Evolutionary conservation across 768 basidiomycete species (phyloP), one percentile per base, ranked within the genome.

Genomic region (Mycena rebaudengoi): DNA sequence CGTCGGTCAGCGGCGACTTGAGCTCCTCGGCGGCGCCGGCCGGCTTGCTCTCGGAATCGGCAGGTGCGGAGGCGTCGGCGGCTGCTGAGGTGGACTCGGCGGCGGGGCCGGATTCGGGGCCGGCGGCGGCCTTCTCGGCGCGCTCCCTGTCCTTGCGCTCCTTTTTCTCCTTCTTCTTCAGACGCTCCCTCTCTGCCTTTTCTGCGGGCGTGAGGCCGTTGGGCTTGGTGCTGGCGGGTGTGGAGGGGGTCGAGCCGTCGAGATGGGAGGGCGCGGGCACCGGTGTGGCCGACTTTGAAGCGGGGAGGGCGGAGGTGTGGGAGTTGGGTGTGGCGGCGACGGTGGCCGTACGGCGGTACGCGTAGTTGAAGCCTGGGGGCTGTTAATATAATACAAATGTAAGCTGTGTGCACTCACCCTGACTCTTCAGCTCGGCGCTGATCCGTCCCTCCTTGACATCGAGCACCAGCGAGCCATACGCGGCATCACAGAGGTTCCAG

Each of bases 401-500:
- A 18, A 35, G 13, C 37, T 40, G 56, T n/a, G 58, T 14, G 30
- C 44, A 75, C 82, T 56, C 53, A 92, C 96, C 97, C 83, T 96
- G 94, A 69, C 91, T 94, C 78, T 91, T 96, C 64, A 96, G 84
- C 74, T 99, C 96, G 0, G 91, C 91, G 60, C 94, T 96, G 45
- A 99, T 88, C 49, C 96, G 83, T 7, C 97, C 96, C 62, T 99
- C 96, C 69, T 91, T 91, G 70, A 99, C 80, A 68, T 98, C 95
- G 44, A 99, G 80, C 1, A 98, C 81, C 32, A 99, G 84, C 12
- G 88, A 89, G 2, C 98, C 97, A 64, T 91, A 98, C 2, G 95
- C 93, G 7, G 97, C 97, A 69, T 99, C 98, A 66, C 96, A 96
- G 41, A 99, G 79, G 71, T 98, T 97, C 97, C 97, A 98, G 74